These are phyloP conservation scores for Mariannaea sp. DNA, from an alignment of 2,329 filamentous ascomycete species.

Conservation along the genomic window DNA sequence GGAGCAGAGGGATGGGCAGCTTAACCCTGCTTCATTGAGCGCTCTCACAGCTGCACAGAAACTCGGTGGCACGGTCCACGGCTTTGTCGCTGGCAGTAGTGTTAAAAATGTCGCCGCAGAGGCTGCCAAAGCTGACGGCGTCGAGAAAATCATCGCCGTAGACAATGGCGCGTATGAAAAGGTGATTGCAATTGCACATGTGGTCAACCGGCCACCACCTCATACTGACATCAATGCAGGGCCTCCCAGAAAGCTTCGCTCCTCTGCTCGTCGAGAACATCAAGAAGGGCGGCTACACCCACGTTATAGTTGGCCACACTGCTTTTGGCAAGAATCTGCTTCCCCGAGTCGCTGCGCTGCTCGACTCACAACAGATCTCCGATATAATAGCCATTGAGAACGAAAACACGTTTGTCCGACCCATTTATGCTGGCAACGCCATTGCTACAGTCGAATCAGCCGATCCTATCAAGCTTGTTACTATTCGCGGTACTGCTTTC, in stretches of 20 bases:
- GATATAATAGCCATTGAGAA: constrained; percentile 86
- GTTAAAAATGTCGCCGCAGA: constrained; percentile 78
- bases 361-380: constrained; percentile 92
- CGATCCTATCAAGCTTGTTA: constrained; percentile 86
- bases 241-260: constrained; percentile 92
- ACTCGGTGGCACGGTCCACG: constrained; percentile 83
- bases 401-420: constrained; percentile 93
- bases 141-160: constrained; percentile 89
- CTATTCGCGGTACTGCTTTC: constrained; percentile 92
- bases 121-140: constrained; percentile 84
- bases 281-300: constrained; percentile 92
- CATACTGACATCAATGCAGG: constrained; percentile 53
- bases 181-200: constrained; percentile 52
- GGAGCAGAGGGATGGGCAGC: constrained; percentile 88
- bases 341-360: constrained; percentile 85
- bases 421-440: constrained; percentile 97
- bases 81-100: constrained; percentile 81
- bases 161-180: constrained; percentile 93
- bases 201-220: not conserved
- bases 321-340: constrained; percentile 96
- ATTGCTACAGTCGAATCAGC: constrained; percentile 93
- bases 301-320: constrained; percentile 87
- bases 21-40: constrained; percentile 81
- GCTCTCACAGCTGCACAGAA: constrained; percentile 86
- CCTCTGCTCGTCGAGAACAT: constrained; percentile 93